Conservation (phyloP, 257 asterid species). For the Mitragyna speciosa region DNA sequence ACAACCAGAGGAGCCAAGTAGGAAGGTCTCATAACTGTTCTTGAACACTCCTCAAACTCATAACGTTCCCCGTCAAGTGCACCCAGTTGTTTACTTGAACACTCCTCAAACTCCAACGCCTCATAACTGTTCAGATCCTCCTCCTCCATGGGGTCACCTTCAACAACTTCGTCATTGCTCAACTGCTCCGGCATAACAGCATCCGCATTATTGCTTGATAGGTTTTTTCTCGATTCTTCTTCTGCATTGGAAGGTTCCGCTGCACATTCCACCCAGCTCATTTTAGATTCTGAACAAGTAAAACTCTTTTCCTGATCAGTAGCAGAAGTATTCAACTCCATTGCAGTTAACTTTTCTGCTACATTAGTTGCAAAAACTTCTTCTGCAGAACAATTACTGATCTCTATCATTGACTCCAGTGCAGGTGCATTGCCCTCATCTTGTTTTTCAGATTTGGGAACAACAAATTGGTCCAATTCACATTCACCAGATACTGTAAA, state of each 20-base stretch:
- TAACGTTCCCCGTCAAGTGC: no score
- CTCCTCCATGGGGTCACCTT: neutral
- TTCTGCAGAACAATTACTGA: neutral
- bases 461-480: neutral
- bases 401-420: neutral
- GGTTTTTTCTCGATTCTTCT: neutral
- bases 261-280: neutral
- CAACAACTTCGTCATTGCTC: neutral
- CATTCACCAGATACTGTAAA: neutral
- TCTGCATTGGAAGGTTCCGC: neutral
- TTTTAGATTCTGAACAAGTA: neutral
- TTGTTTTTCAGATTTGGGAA: neutral
- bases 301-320: neutral
- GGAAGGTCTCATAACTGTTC: no score
- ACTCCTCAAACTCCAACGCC: no score
- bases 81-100: no score
- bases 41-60: no score
- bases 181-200: neutral
- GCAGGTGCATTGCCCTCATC: slow-evolving; percentile 2
- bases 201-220: no score
- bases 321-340: slow-evolving; percentile 3
- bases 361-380: neutral
- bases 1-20: no score
- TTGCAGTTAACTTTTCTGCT: neutral
- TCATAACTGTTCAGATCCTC: neutral